phyloP scores from a whole-genome alignment of 192 early-diverging fungal species.

The Powellomyces hirtus region DNA sequence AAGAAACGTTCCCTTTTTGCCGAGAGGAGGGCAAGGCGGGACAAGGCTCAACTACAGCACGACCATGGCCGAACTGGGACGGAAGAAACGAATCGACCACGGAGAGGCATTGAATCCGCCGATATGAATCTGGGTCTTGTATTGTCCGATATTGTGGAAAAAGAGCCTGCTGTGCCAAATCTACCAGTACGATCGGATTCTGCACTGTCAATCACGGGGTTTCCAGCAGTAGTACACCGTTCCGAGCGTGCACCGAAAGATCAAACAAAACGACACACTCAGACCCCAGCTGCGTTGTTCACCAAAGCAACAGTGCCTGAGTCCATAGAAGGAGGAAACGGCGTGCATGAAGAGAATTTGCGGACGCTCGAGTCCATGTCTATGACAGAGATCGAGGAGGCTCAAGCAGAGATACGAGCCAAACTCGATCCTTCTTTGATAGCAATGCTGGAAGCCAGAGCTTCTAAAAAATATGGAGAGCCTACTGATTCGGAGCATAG shows the following conservation, averaged over 20 bases:
- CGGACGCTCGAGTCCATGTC: slow-evolving; percentile 63
- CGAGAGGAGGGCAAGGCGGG: slow-evolving; percentile 8
- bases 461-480: slow-evolving; percentile 22
- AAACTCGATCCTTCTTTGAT: slow-evolving; percentile 65
- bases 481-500: neutral
- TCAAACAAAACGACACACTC: neutral
- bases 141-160: slow-evolving; percentile 25
- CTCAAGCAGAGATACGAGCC: slow-evolving; percentile 62
- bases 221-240: slow-evolving; percentile 25
- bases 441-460: slow-evolving; percentile 53
- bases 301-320: too few species aligned
- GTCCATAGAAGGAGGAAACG: slow-evolving; percentile 30
- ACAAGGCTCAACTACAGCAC: neutral
- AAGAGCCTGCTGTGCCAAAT: neutral
- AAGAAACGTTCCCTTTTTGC: slow-evolving; percentile 29
- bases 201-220: slow-evolving; percentile 7
- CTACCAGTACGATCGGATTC: neutral
- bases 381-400: slow-evolving; percentile 64
- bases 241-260: neutral
- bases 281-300: too few species aligned
- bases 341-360: slow-evolving; percentile 56
- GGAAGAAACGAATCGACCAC: neutral
- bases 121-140: slow-evolving; percentile 12
- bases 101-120: slow-evolving; percentile 13
- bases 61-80: neutral